Conservation (phyloP, 768 basidiomycete species). For the Lactarius evosmus region DNA sequence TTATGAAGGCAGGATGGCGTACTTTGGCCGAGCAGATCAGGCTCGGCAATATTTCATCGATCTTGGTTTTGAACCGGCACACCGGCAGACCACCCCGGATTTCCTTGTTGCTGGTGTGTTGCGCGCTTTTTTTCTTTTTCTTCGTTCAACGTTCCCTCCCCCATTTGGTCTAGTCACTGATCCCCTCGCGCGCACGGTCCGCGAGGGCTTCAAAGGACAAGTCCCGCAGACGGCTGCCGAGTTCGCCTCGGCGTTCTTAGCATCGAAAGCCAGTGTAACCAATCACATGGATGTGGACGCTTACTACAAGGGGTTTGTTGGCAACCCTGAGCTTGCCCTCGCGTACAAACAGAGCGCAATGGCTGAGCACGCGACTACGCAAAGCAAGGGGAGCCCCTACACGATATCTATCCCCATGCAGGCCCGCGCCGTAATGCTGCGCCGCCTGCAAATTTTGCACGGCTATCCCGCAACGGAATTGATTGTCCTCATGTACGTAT, state of each 20-base stretch:
- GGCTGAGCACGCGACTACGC: slow-evolving; percentile 49
- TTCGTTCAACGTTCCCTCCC: not conserved
- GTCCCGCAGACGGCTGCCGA: slow-evolving; percentile 56
- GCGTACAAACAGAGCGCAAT: slow-evolving; percentile 48
- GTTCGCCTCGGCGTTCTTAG: slow-evolving; percentile 41
- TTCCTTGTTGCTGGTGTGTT: slow-evolving; percentile 52
- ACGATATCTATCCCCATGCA: slow-evolving; percentile 39
- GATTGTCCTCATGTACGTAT: slow-evolving; percentile 31
- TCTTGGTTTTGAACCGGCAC: slow-evolving; percentile 69
- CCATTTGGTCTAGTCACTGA: slow-evolving; percentile 48
- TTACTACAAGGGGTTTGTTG: slow-evolving; percentile 46
- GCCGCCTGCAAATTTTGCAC: slow-evolving; percentile 38
- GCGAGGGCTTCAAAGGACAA: slow-evolving; percentile 39
- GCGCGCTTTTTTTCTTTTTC: not conserved
- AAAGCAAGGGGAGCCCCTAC: slow-evolving; percentile 41
- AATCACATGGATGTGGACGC: slow-evolving; percentile 48
- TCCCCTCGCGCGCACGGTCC: slow-evolving; percentile 53
- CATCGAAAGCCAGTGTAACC: slow-evolving; percentile 39
- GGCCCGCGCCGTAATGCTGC: slow-evolving; percentile 36
- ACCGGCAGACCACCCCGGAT: slow-evolving; percentile 83
- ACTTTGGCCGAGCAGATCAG: slow-evolving; percentile 68
- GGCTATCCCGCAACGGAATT: slow-evolving; percentile 34
- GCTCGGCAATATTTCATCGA: slow-evolving; percentile 77
- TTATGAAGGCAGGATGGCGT: slow-evolving; percentile 77
- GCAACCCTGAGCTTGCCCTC: slow-evolving; percentile 41